phyloP scores from a whole-genome alignment of 345 rosid species.

The Brassica napus region DNA sequence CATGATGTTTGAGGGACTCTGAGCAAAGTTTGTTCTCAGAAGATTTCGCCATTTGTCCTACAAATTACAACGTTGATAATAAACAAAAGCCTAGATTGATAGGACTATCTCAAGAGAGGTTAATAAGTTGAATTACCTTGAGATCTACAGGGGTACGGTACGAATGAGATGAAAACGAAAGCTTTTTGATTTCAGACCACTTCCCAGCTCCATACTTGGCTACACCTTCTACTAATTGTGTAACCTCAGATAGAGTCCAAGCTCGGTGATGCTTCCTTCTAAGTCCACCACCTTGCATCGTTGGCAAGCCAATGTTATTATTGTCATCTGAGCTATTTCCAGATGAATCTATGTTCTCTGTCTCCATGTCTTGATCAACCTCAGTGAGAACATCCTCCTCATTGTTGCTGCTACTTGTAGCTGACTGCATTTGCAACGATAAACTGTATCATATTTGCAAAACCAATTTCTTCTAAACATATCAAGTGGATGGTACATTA shows the following conservation, averaged over 20 bases:
- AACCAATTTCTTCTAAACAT: conserved; percentile 13
- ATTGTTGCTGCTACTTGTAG: conserved; percentile 42
- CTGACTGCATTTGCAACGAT: conserved; percentile 28
- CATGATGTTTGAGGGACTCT: conserved; percentile 61
- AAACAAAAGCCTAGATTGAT: background rate
- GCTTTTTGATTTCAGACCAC: conserved; percentile 94
- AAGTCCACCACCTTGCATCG: conserved; percentile 68
- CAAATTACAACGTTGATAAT: conserved; percentile 16
- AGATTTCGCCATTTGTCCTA: conserved; percentile 98
- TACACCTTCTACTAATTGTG: conserved; percentile 88
- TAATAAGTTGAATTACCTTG: conserved; percentile 53
- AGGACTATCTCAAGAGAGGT: background rate
- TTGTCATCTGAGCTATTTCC: conserved; percentile 52
- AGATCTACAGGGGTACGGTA: conserved; percentile 98
- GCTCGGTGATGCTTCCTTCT: conserved; percentile 96
- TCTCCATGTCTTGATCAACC: conserved; percentile 44
- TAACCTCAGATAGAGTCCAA: conserved; percentile 92
- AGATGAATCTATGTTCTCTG: conserved; percentile 50
- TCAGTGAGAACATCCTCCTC: conserved; percentile 40
- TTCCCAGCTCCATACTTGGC: conserved; percentile 91
- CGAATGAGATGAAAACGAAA: conserved; percentile 75
- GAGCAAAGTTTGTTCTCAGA: conserved; percentile 80
- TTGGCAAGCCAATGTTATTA: conserved; percentile 47
- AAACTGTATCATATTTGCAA: conserved; percentile 18
- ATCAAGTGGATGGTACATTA: background rate